Base-by-base conservation (phyloP, 1,284 basidiomycete genomes). In the Cutaneotrichosporon sp. region DNA sequence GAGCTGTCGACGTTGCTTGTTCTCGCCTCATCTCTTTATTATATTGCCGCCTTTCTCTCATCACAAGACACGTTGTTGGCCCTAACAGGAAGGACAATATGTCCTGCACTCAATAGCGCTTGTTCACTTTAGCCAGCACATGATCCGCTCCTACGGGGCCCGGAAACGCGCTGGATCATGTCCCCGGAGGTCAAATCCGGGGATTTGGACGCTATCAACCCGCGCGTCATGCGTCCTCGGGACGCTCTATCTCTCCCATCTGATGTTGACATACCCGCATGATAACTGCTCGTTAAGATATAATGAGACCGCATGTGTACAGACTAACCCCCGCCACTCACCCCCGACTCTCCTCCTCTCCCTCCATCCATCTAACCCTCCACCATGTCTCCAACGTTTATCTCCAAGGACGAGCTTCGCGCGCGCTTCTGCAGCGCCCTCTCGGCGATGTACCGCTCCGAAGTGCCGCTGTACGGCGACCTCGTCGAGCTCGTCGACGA, bases 401-500 rank as follows among this genome's bases (percentile, higher is more conserved):
- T 59, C 47, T 50, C 47, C 38, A 41, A 47, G 11, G 65, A 75
- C 51, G 65, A 67, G 33, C 62, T 77, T 24, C 68, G 75, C 12
- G 62, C 71, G 1, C 46, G 63, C 27, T 74, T 77, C 52, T 72
- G 71, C 32, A 49, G 67, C 4, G 66, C 70, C 3, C 65, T 77
- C 39, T 70, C 66, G 10, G 57, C 52, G 20, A 75, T 77, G 73
- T 77, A 76, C 52, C 62, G 65, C 31, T 26, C 57, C 32, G 76
- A 77, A 47, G 76, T 77, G 7, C 76, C 76, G 4, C 66, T 77
- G 2, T 77, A 77, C 44, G 75, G 75, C 11, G 70, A 75, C 39
- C 63, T 77, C 11, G 54, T 77, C 8, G 58, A 67, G 43, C 66
- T 77, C n/a, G 74, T 76, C 20, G 61, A 69, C 32, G 64, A 69